Percentiles rank a stretch among this genome's conserved stretches.
These are phyloP conservation scores for Zelonia costaricensis DNA, from an alignment of 208 protist genomes.

Conservation along the genomic window DNA sequence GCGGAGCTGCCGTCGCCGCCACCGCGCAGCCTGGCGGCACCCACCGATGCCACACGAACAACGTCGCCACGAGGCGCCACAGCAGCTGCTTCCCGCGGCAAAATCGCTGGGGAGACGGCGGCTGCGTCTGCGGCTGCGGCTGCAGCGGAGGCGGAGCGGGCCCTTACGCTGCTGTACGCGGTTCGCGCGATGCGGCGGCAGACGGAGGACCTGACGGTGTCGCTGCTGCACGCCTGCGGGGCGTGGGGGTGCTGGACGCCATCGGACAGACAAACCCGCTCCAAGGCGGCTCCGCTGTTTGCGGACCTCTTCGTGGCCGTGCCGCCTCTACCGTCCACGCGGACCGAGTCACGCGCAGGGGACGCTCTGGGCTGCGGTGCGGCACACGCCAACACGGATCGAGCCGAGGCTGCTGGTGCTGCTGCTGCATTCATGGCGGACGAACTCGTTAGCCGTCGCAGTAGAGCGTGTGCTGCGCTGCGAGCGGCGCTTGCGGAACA, in stretches of 20 bases:
- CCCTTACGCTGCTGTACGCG: constrained; percentile 35
- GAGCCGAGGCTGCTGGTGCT: not conserved
- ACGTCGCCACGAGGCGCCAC: too few species aligned
- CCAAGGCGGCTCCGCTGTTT: not conserved
- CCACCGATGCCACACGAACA: too few species aligned
- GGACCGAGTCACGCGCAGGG: not conserved
- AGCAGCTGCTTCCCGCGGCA: too few species aligned
- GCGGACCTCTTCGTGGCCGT: not conserved
- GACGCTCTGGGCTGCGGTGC: not conserved
- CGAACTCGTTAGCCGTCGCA: not conserved
- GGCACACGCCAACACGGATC: not conserved
- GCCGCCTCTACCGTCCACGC: not conserved
- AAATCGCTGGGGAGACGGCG: too few species aligned
- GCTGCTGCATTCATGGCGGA: not conserved
- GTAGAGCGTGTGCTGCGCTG: constrained; percentile 9
- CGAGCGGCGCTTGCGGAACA: not conserved
- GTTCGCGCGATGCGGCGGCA: constrained; percentile 53
- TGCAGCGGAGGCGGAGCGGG: constrained; percentile 28
- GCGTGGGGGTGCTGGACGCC: constrained; percentile 54
- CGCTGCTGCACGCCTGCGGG: constrained; percentile 50
- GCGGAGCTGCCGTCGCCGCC: not conserved
- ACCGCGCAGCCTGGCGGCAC: too few species aligned
- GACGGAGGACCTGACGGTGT: constrained; percentile 54
- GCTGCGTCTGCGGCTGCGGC: not conserved
- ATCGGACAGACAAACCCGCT: not conserved